These are phyloP conservation scores for Paragyromitra xinjiangensis DNA, from an alignment of 495 filamentous ascomycete genomes.

Conservation along the genomic window DNA sequence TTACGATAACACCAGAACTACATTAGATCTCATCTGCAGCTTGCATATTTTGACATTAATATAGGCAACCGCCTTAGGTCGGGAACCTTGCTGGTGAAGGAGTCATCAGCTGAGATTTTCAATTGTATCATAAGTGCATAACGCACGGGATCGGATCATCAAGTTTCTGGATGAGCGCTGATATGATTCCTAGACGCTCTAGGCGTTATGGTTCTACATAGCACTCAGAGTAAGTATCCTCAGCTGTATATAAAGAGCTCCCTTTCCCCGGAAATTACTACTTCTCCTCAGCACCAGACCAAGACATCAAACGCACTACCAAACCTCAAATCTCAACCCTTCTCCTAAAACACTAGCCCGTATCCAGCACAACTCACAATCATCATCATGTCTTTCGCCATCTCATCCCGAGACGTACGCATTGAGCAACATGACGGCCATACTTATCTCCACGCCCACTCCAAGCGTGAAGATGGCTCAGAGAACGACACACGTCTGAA, in stretches of 20 bases:
- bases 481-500: constrained; percentile 55
- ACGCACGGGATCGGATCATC: constrained; percentile 3
- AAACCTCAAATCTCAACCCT: not conserved
- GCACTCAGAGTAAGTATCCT: not conserved
- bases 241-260: constrained; percentile 3
- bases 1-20: not conserved
- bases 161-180: not conserved
- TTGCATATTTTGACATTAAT: not conserved
- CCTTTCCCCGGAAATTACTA: not conserved
- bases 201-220: not conserved
- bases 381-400: constrained; percentile 62
- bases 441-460: constrained; percentile 56
- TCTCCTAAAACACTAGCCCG: not conserved
- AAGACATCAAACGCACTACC: constrained; percentile 3
- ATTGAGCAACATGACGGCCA: constrained; percentile 52
- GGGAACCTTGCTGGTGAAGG: constrained; percentile 9
- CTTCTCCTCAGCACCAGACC: not conserved
- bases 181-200: not conserved
- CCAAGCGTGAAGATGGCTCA: constrained; percentile 54
- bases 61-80: not conserved
- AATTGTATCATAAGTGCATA: constrained; percentile 18
- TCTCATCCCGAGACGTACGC: constrained; percentile 54
- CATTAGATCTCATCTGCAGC: not conserved
- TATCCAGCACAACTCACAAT: not conserved
- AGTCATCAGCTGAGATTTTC: not conserved